Conservation (phyloP, 768 basidiomycete genomes). For the Royoungia palumana region DNA sequence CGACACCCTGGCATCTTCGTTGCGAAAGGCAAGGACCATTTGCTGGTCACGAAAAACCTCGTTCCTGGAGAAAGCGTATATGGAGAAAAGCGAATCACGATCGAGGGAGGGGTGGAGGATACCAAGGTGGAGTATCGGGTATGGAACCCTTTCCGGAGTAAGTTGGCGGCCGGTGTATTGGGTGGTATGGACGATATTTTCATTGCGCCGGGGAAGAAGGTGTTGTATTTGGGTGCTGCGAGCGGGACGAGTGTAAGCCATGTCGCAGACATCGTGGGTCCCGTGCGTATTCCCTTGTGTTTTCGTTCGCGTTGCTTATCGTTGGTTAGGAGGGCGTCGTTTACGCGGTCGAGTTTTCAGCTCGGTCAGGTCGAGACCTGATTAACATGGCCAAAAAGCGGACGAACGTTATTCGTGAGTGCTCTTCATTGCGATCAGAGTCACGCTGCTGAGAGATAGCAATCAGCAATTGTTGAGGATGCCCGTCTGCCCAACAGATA, state of each 20-base stretch:
- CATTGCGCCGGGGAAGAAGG: conserved; percentile 92
- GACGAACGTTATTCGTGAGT: conserved; percentile 96
- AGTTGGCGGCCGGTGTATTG: conserved; percentile 94
- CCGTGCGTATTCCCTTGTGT: conserved; percentile 48
- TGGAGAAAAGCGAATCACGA: conserved; percentile 94
- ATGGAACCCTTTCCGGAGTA: conserved; percentile 98
- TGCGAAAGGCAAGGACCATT: conserved; percentile 94
- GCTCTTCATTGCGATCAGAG: neutral
- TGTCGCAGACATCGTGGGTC: conserved; percentile 98
- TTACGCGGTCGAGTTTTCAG: conserved; percentile 98
- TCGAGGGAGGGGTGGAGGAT: conserved; percentile 70
- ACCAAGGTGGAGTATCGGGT: conserved; percentile 96
- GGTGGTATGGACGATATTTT: conserved; percentile 93
- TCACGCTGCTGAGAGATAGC: conserved; percentile 2
- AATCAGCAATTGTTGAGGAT: conserved; percentile 90
- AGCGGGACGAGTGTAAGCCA: conserved; percentile 98
- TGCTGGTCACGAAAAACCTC: conserved; percentile 97
- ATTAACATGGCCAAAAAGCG: conserved; percentile 99
- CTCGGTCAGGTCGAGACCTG: conserved; percentile 93
- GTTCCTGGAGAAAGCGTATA: conserved; percentile 98
- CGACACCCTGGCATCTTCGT: conserved; percentile 93
- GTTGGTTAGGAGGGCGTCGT: conserved; percentile 80
- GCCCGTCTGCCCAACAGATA: conserved; percentile 96
- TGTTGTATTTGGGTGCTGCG: conserved; percentile 96
- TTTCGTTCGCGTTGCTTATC: conserved; percentile 5